These are phyloP conservation scores for Ophiostoma ulmi DNA, from an alignment of 2,329 filamentous ascomycete species.

Conservation along the genomic window DNA sequence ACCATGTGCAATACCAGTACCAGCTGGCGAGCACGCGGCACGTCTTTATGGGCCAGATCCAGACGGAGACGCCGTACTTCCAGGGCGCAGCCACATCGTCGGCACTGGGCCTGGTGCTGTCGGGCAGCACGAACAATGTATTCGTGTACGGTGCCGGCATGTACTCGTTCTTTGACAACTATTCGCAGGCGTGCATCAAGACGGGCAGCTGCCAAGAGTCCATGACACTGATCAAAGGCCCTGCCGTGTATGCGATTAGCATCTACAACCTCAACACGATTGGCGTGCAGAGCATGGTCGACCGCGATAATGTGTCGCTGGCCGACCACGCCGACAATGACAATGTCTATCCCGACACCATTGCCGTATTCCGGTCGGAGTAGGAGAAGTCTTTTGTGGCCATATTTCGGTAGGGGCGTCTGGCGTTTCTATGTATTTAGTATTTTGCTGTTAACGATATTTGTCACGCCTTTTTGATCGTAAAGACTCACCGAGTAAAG, in stretches of 20 bases:
- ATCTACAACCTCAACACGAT: conserved; percentile 46
- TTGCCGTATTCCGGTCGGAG: conserved; percentile 33
- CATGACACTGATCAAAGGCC: conserved; percentile 36
- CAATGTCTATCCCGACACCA: conserved; percentile 38
- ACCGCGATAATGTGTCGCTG: conserved; percentile 34
- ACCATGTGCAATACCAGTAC: conserved; percentile 64
- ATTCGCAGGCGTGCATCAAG: conserved; percentile 46
- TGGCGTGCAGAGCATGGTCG: conserved; percentile 40
- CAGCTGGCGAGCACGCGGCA: conserved; percentile 57
- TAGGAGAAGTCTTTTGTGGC: not conserved
- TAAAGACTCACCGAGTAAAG: too few relatives aligned
- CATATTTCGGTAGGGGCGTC: not conserved
- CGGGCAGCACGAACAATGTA: conserved; percentile 48
- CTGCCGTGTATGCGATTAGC: conserved; percentile 32
- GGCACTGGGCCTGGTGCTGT: conserved; percentile 61
- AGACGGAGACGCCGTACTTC: conserved; percentile 68
- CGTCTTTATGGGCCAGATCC: conserved; percentile 58
- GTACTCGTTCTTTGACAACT: conserved; percentile 65
- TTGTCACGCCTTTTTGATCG: not conserved
- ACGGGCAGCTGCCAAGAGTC: conserved; percentile 45
- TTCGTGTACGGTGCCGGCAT: conserved; percentile 59
- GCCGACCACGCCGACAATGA: conserved; percentile 38
- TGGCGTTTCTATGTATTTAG: not conserved
- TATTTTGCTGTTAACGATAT: not conserved
- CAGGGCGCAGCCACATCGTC: conserved; percentile 57